Conservation (phyloP, 441 rosid species). For the Geranium incanum region DNA sequence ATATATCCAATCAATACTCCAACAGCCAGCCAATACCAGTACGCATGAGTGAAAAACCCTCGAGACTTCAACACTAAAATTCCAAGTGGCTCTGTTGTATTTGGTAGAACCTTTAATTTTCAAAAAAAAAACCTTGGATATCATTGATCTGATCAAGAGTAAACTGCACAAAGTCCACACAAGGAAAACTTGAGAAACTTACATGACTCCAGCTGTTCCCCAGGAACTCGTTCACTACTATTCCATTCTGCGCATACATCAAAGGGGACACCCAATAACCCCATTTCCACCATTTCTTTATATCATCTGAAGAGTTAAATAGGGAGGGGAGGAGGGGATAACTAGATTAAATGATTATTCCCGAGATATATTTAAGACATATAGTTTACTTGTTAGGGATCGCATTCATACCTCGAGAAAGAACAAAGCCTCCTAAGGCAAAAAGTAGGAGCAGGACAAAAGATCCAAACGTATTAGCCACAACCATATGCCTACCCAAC, state of each 20-base stretch:
- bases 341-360: neutral
- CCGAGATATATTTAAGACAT: neutral
- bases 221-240: slow-evolving; percentile 62
- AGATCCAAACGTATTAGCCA: slow-evolving; percentile 64
- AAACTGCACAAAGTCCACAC: neutral
- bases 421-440: slow-evolving; percentile 58
- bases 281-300: slow-evolving; percentile 67
- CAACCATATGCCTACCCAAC: slow-evolving; percentile 51
- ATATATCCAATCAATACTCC: slow-evolving; percentile 46
- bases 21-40: slow-evolving; percentile 74
- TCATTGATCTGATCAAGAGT: neutral
- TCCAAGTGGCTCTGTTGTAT: slow-evolving; percentile 46
- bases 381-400: neutral
- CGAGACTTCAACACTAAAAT: slow-evolving; percentile 39
- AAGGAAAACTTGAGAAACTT: slow-evolving; percentile 18
- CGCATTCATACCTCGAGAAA: slow-evolving; percentile 45
- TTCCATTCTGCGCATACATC: slow-evolving; percentile 58
- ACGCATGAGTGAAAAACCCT: slow-evolving; percentile 36
- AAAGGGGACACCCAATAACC: slow-evolving; percentile 64
- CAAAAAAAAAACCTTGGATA: neutral
- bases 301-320: slow-evolving; percentile 31
- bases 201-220: slow-evolving; percentile 68
- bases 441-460: slow-evolving; percentile 41
- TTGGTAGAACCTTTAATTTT: slow-evolving; percentile 25
- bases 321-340: neutral